Evolutionary conservation across 2,329 filamentous ascomycete species (phyloP).

Genomic region (Hypoxylon sp.): DNA sequence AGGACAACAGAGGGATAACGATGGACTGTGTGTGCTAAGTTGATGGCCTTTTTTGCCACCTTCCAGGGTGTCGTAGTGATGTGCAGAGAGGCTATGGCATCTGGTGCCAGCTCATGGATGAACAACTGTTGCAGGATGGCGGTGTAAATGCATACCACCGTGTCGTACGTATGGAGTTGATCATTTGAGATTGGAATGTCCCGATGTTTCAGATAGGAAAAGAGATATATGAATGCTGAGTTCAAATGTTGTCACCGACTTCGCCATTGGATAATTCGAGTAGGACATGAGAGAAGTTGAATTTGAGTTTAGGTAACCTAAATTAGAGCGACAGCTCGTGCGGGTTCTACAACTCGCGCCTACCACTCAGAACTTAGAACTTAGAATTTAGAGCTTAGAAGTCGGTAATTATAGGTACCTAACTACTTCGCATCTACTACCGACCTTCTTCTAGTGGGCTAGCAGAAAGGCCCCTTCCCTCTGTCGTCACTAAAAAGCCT

Average conservation of each 20-base stretch:
- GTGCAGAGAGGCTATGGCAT: slow-evolving; percentile 13
- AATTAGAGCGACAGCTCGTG: background rate
- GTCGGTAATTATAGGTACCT: too few relatives aligned
- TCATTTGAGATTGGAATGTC: slow-evolving; percentile 4
- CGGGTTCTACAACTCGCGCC: slow-evolving; percentile 9
- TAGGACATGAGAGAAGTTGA: slow-evolving; percentile 7
- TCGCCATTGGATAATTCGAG: background rate
- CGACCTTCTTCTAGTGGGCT: slow-evolving; percentile 5
- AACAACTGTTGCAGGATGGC: slow-evolving; percentile 4
- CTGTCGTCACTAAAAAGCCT: background rate
- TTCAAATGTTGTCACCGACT: background rate
- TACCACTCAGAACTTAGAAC: background rate
- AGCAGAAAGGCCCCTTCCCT: too few relatives aligned
- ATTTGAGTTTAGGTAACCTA: slow-evolving; percentile 21
- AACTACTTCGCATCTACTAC: background rate
- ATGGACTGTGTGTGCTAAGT: background rate
- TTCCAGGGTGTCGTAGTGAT: background rate
- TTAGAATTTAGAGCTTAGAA: too few relatives aligned
- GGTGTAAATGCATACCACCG: slow-evolving; percentile 22
- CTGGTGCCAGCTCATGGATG: slow-evolving; percentile 11
- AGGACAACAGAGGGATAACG: slow-evolving; percentile 8
- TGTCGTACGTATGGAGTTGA: slow-evolving; percentile 7
- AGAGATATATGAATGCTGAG: background rate
- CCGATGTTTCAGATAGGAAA: slow-evolving; percentile 13
- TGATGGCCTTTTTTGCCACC: slow-evolving; percentile 5